phyloP scores from a whole-genome alignment of 106 monocot species.

The Platanthera guangdongensis region DNA sequence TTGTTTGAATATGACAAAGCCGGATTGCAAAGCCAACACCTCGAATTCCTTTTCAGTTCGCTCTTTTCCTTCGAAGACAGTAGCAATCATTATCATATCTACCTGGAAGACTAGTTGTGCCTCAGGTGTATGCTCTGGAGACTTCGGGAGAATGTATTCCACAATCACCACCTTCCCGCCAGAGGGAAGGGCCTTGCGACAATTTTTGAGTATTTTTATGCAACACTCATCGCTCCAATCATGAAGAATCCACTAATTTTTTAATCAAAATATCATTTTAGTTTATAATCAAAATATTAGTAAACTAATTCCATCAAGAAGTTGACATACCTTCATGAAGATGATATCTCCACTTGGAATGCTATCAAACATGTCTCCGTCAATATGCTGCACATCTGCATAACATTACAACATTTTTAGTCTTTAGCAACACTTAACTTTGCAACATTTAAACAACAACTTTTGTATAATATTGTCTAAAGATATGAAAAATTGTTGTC shows the following conservation, averaged over 20 bases:
- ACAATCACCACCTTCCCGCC: conserved; percentile 13
- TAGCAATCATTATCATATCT: conserved; percentile 11
- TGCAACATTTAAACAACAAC: no score
- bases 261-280: no score
- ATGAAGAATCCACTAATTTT: no score
- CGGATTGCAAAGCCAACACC: background rate
- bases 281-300: no score
- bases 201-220: no score
- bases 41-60: conserved; percentile 10
- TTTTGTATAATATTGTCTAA: no score
- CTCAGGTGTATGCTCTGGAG: background rate
- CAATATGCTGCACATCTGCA: conserved; percentile 23
- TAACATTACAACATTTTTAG: no score
- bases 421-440: no score
- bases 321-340: conserved; percentile 38
- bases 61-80: conserved; percentile 9
- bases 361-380: background rate
- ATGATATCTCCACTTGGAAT: conserved; percentile 50
- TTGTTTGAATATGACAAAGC: conserved; percentile 1
- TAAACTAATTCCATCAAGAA: no score
- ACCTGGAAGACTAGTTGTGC: background rate
- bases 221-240: no score
- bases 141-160: conserved; percentile 2
- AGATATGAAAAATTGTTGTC: no score
- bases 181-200: no score